A percentile compares a stretch with the other conserved stretches of the same genome.
Evolutionary conservation across 257 asterid genomes (phyloP).

Genomic region (Lantana camara): DNA sequence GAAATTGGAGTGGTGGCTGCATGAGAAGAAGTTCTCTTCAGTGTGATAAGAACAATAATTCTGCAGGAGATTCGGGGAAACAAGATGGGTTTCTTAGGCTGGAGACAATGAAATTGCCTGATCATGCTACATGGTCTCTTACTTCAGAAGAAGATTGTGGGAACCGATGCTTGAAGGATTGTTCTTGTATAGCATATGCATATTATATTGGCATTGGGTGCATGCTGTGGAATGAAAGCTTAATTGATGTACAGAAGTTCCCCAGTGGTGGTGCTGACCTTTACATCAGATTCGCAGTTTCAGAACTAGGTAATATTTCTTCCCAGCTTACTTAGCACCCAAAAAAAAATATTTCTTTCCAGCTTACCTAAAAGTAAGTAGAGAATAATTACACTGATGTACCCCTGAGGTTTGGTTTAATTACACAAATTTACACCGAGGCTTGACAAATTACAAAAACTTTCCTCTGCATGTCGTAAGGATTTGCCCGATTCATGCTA

Average conservation of each 20-base stretch:
- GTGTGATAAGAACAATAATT: slow-evolving; percentile 39
- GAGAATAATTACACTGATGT: too few species aligned
- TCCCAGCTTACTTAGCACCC: too few species aligned
- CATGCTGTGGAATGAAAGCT: slow-evolving; percentile 23
- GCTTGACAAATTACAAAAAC: too few species aligned
- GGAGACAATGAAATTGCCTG: slow-evolving; percentile 54
- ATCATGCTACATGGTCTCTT: slow-evolving; percentile 14
- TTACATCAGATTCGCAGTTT: slow-evolving; percentile 18
- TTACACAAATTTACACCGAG: too few species aligned
- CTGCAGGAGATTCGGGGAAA: slow-evolving; percentile 1
- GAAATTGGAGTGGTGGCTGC: slow-evolving; percentile 58
- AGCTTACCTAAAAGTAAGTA: not conserved
- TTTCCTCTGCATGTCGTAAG: too few species aligned
- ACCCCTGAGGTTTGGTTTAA: too few species aligned
- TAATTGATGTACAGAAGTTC: slow-evolving; percentile 27
- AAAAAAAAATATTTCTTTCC: too few species aligned
- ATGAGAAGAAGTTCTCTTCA: slow-evolving; percentile 36
- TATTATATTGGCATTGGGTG: slow-evolving; percentile 23
- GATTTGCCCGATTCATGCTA: too few species aligned
- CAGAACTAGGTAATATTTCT: slow-evolving; percentile 23
- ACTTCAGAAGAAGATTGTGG: slow-evolving; percentile 11
- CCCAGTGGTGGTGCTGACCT: slow-evolving; percentile 19
- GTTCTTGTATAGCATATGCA: slow-evolving; percentile 25
- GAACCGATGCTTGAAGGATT: slow-evolving; percentile 19
- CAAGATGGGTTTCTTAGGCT: slow-evolving; percentile 38